phyloP scores from a whole-genome alignment of 176 grass and related monocot species.

The Avena atlantica region DNA sequence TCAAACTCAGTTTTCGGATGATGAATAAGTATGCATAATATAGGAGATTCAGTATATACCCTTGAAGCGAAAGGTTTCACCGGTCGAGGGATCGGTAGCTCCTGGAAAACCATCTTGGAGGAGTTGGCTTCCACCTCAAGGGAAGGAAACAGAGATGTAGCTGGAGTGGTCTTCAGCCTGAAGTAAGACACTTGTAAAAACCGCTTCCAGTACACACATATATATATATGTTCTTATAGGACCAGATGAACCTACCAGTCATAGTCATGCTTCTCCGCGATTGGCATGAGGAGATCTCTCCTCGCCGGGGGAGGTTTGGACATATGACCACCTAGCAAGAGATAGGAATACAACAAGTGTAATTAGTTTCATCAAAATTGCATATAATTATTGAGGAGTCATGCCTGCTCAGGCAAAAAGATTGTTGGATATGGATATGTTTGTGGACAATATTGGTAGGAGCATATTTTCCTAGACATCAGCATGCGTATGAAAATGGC shows the following conservation, averaged over 20 bases:
- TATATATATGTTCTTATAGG: not conserved
- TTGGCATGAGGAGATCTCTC: constrained; percentile 49
- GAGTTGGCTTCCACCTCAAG: constrained; percentile 46
- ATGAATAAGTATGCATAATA: not conserved
- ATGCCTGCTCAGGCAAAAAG: not conserved
- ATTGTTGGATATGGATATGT: not conserved
- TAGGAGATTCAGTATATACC: constrained; percentile 36
- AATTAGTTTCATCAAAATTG: not conserved
- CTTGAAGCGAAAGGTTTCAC: constrained; percentile 48
- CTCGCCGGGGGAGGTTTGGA: constrained; percentile 38
- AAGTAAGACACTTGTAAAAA: constrained; percentile 2
- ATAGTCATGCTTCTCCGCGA: constrained; percentile 61
- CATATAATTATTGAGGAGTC: not conserved
- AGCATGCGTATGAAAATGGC: not conserved
- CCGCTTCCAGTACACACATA: not conserved
- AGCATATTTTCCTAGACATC: not conserved
- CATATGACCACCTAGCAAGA: constrained; percentile 30
- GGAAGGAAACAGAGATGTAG: constrained; percentile 63
- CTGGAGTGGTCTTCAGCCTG: constrained; percentile 66
- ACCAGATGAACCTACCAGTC: constrained; percentile 51
- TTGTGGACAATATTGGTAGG: not conserved
- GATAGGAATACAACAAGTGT: not conserved
- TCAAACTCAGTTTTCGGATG: not conserved
- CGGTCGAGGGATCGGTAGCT: constrained; percentile 26
- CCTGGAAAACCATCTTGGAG: constrained; percentile 38